Base-by-base conservation (phyloP, 2,329 filamentous ascomycete genomes). In the Fusarium haematococcum region DNA sequence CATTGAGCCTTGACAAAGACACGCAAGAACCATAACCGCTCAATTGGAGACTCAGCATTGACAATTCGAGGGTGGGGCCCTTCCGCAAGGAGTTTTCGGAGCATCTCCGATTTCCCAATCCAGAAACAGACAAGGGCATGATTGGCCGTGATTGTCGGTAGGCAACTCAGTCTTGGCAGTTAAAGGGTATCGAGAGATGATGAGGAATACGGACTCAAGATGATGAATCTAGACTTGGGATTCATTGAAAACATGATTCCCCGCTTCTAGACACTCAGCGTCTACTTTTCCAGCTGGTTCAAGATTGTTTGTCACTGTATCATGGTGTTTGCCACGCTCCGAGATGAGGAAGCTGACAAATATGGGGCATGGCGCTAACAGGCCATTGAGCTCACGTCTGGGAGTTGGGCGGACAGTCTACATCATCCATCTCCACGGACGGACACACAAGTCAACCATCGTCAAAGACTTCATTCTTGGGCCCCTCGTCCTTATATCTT, bases 21-120 rank as follows among this genome's bases (percentile, higher is more conserved):
- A 48, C 13, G 45, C 2, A 50, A 50, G 25, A 11, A 23, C 16
- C 16, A n/a, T 10, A 16, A n/a, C 9, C 23, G 2, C 8, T 50
- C 23, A 45, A 16, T 25, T 9, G 20, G 13, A 25, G 14, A n/a
- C 23, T 4, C 14, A 10, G 23, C 45, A 45, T 45, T 41, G 9
- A 13, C 5, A 41, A 20, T 6, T 20, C 2, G n/a, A 41, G n/a
- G 20, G 32, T 39, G 25, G n/a, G 18, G 2, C 7, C 3, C 30
- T 18, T 64, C 68, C 37, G 13, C 10, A 77, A 77, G 75, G 75
- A 76, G 75, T 71, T 75, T 75, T 71, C 75, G 75, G 75, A 76
- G 71, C 64, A 50, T 57, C 68, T 75, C 74, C 73, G 69, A 75
- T 48, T 77, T 75, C 75, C 75, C 68, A 57, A 67, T 73, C 52